Evolutionary conservation across 768 basidiomycete genomes (phyloP).

Genomic region (Saitozyma podzolica): DNA sequence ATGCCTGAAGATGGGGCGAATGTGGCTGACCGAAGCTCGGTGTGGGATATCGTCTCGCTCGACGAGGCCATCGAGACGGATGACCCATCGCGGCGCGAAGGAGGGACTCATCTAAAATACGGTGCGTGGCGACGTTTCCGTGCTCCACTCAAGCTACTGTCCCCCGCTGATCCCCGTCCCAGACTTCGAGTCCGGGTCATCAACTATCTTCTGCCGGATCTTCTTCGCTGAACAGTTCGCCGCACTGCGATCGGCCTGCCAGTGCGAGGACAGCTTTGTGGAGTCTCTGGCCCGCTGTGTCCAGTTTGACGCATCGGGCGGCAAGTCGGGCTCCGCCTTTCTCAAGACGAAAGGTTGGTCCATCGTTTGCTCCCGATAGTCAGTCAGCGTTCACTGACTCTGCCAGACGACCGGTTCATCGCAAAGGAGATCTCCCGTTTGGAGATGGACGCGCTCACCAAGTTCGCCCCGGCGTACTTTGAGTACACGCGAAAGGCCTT

Average conservation of each 20-base stretch:
- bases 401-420: conserved; percentile 91
- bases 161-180: not conserved
- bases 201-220: conserved; percentile 89
- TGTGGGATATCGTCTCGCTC: conserved; percentile 88
- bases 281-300: conserved; percentile 90
- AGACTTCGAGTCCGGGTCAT: conserved; percentile 88
- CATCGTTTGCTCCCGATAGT: not conserved
- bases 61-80: conserved; percentile 58
- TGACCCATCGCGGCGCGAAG: conserved; percentile 31
- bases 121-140: conserved; percentile 31
- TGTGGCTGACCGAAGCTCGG: conserved; percentile 77
- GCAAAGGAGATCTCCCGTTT: conserved; percentile 90
- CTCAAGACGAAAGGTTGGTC: conserved; percentile 83
- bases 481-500: conserved; percentile 97
- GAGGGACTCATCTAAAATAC: conserved; percentile 51
- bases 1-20: conserved; percentile 84
- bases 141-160: conserved; percentile 1
- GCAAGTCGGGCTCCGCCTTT: conserved; percentile 95
- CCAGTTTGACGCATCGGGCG: conserved; percentile 93
- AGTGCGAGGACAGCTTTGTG: conserved; percentile 90
- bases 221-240: conserved; percentile 98
- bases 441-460: conserved; percentile 92
- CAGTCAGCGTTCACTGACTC: conserved; percentile 2
- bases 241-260: conserved; percentile 83
- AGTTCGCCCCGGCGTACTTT: conserved; percentile 96